These are phyloP conservation scores for Pleurotus giganteus DNA, from an alignment of 768 basidiomycete genomes.

Conservation along the genomic window DNA sequence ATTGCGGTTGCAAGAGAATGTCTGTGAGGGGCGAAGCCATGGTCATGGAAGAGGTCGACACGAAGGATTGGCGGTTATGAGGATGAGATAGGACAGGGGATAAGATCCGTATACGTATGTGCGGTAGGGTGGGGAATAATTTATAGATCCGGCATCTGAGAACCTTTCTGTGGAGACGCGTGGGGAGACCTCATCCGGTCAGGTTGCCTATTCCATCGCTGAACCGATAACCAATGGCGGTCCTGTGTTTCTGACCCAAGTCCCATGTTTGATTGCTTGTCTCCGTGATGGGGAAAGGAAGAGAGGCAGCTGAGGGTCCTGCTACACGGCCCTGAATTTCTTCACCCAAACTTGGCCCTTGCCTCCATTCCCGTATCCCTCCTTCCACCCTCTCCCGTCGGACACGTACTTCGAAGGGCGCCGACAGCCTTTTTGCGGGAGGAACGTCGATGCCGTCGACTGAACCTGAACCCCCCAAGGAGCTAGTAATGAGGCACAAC, in stretches of 20 bases:
- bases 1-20: conserved; percentile 22
- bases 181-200: background rate
- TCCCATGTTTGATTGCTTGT: background rate
- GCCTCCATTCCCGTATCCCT: background rate
- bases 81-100: background rate
- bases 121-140: background rate
- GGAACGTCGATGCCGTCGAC: too few species aligned
- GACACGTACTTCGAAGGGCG: background rate
- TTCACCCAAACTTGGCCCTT: background rate
- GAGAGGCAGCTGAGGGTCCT: too few species aligned
- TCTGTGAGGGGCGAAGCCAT: background rate
- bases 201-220: background rate
- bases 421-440: too few species aligned
- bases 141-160: conserved; percentile 2
- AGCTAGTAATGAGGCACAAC: too few species aligned
- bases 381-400: background rate
- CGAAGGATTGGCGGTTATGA: background rate
- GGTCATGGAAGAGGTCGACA: background rate
- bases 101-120: conserved; percentile 7
- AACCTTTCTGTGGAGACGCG: background rate
- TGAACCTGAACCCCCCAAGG: too few species aligned
- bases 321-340: too few species aligned
- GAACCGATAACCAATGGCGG: background rate
- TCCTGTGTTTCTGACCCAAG: background rate
- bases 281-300: background rate